Base-by-base conservation (phyloP, 768 basidiomycete species). In the Leccinum sublutescens region DNA sequence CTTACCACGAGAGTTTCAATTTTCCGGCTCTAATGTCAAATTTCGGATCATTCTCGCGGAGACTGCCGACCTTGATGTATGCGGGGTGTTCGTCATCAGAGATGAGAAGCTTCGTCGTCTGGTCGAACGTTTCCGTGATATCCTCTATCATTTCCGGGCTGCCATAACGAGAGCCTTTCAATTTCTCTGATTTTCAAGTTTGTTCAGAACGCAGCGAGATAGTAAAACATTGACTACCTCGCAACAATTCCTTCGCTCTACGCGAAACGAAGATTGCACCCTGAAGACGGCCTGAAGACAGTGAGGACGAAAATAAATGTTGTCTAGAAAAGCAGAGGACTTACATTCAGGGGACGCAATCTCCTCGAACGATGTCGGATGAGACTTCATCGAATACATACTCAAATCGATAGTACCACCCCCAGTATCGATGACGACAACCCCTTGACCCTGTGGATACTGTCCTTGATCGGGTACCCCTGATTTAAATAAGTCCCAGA, bases 401-500 rank as follows among this genome's bases (percentile, higher is more conserved):
- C 80, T 81, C 21, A 78, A 17, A 54, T 77, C 77, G 8, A 76
- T 52, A 1, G 74, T 78, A 0, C 75, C 73, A 5, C 80, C 79
- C 15, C 82, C 83, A 9, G 80, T 79, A 62, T 84, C 81, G 7
- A 82, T 75, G 21, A 83, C 67, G 9, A 82, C 70, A 5, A 82
- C 64, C 0, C 75, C 74, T 23, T 72, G 62, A 0, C 71, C 72
- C 1, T 58, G 31, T 55, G 73, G 52, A 14, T 58, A n/a, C 4
- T 54, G 56, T 7, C 3, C 43, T 38, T 66, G 51, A 11, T 69
- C 52, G 2, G 54, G 55, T 7, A 47, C 15, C 8, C 66, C 66
- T 0, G 65, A 58, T 4, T 66, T 10, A 11, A 61, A 61, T 40
- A 67, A 21, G 55, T 76, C 78, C 54, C 21, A 67, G 45, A 85